Conservation (phyloP, 2,329 filamentous ascomycete species). For the Monosporascus sp. region DNA sequence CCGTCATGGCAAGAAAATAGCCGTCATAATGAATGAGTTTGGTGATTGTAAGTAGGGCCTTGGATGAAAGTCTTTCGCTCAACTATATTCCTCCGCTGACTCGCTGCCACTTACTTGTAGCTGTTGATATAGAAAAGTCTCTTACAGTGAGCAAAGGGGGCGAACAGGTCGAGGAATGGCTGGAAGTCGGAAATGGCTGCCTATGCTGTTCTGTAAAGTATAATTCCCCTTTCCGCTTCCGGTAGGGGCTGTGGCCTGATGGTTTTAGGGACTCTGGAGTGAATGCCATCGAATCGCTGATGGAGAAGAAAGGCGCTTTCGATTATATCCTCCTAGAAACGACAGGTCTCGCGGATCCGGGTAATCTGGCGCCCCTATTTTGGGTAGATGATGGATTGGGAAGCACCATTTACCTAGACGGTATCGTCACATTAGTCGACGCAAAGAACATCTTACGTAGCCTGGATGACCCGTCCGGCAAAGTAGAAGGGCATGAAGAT, state of each 20-base stretch:
- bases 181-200: constrained; percentile 93
- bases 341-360: constrained; percentile 89
- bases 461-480: constrained; percentile 65
- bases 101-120: constrained; percentile 34
- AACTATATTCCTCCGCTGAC: constrained; percentile 5
- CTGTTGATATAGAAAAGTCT: constrained; percentile 92
- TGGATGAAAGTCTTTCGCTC: not conserved
- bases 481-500: constrained; percentile 47
- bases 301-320: constrained; percentile 89
- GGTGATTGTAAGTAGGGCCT: constrained; percentile 60
- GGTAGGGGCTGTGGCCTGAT: constrained; percentile 16
- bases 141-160: constrained; percentile 83
- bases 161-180: constrained; percentile 85
- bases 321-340: constrained; percentile 98
- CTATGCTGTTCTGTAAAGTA: constrained; percentile 97
- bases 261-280: constrained; percentile 74
- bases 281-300: constrained; percentile 89
- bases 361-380: constrained; percentile 91
- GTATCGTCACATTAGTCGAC: constrained; percentile 92
- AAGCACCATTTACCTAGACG: constrained; percentile 93
- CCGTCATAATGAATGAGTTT: constrained; percentile 94
- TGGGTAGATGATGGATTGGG: constrained; percentile 97
- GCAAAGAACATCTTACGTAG: constrained; percentile 84
- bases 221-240: not conserved
- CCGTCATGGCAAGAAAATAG: constrained; percentile 95